A percentile compares a stretch with the other conserved stretches of the same genome.
Conservation (phyloP, 2,329 filamentous ascomycete genomes). For the Cladosporium sp. region DNA sequence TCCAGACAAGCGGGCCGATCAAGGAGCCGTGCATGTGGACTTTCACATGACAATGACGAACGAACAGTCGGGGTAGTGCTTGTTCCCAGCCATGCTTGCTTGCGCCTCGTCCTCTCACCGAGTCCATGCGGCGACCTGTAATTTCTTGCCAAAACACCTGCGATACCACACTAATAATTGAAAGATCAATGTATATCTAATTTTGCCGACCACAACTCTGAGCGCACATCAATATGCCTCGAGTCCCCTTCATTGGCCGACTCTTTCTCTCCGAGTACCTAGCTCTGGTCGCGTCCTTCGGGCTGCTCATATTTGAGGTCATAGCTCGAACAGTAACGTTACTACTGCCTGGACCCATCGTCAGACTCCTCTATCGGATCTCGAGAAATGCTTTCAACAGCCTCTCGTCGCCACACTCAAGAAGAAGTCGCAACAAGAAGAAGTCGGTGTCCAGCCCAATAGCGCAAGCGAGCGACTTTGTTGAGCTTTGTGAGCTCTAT, state of each 20-base stretch:
- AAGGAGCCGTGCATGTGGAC: background rate
- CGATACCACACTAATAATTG: background rate
- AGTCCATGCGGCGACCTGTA: background rate
- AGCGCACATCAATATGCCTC: conserved; percentile 42
- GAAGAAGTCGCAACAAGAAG: conserved; percentile 63
- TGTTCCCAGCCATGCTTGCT: conserved; percentile 2
- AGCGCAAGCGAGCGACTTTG: conserved; percentile 83
- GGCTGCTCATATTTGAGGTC: conserved; percentile 77
- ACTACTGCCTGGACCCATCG: conserved; percentile 75
- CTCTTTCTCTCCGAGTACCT: conserved; percentile 70
- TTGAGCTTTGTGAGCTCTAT: conserved; percentile 85
- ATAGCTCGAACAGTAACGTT: conserved; percentile 82
- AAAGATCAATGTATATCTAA: conserved; percentile 3
- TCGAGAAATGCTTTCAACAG: conserved; percentile 80
- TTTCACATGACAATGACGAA: conserved; percentile 16
- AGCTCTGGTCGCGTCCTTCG: conserved; percentile 76
- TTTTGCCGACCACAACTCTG: background rate
- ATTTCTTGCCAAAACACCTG: no score
- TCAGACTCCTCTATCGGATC: conserved; percentile 74
- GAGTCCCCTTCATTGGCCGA: conserved; percentile 60
- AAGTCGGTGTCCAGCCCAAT: conserved; percentile 56
- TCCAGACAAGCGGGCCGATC: conserved; percentile 6
- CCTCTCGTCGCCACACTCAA: conserved; percentile 66
- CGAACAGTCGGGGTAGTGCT: conserved; percentile 1
- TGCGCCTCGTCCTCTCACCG: background rate